phyloP scores from a whole-genome alignment of 2,329 filamentous ascomycete species.

The Alternaria sp. region DNA sequence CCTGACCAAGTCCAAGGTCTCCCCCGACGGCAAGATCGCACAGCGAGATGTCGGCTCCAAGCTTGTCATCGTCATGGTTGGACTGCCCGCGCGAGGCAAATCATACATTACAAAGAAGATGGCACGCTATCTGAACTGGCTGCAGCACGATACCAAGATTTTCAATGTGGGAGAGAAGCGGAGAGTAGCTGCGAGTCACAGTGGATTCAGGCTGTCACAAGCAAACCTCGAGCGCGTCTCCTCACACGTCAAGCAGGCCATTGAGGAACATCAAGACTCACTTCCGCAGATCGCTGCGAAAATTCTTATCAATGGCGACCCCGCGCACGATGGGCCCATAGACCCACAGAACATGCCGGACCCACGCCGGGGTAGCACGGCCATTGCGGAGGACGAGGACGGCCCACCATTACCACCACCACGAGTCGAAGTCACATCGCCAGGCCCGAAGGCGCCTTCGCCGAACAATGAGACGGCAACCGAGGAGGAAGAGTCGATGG shows the following conservation, averaged over 20 bases:
- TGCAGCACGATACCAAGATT: conserved; percentile 93
- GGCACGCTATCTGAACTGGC: conserved; percentile 93
- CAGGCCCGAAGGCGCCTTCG: conserved; percentile 37
- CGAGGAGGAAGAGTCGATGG: conserved; percentile 65
- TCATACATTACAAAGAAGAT: conserved; percentile 99
- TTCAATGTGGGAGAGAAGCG: conserved; percentile 97
- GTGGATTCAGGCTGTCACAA: conserved; percentile 52
- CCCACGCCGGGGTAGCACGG: conserved; percentile 38
- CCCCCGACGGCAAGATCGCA: conserved; percentile 93
- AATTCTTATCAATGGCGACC: conserved; percentile 68
- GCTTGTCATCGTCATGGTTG: conserved; percentile 98
- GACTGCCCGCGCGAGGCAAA: conserved; percentile 92
- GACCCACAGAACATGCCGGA: conserved; percentile 45
- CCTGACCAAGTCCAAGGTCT: conserved; percentile 93
- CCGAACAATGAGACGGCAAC: conserved; percentile 25
- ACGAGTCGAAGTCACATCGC: conserved; percentile 48
- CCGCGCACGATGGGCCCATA: conserved; percentile 48
- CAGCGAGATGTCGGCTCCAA: conserved; percentile 95
- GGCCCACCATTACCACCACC: conserved; percentile 29
- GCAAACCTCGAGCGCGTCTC: conserved; percentile 41
- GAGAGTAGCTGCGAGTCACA: conserved; percentile 76
- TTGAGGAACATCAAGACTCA: conserved; percentile 39
- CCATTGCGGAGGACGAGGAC: conserved; percentile 31
- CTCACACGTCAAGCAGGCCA: conserved; percentile 33
- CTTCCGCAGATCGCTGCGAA: conserved; percentile 58